Evolutionary conservation across 148 eudicot species (phyloP).

Genomic region (Heliamphora exappendiculata): DNA sequence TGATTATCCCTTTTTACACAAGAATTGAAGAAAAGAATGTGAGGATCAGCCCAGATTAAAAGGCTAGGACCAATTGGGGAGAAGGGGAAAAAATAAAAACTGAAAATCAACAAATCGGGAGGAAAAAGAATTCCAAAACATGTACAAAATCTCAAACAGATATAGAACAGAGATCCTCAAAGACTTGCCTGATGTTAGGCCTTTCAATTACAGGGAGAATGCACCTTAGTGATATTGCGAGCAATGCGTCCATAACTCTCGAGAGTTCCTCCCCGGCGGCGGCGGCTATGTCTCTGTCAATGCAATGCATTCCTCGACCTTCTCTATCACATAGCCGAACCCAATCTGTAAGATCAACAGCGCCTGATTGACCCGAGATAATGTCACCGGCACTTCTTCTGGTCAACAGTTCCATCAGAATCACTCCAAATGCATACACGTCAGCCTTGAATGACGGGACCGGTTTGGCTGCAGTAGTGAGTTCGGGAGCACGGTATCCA

Average conservation of each 20-base stretch:
- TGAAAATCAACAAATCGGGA: conserved; percentile 16
- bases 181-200: conserved; percentile 75
- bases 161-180: conserved; percentile 57
- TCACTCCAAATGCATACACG: conserved; percentile 88
- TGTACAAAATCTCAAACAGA: conserved; percentile 63
- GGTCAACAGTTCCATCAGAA: conserved; percentile 81
- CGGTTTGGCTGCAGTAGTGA: conserved; percentile 57
- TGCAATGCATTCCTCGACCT: conserved; percentile 77
- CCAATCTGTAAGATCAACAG: conserved; percentile 96
- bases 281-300: conserved; percentile 62
- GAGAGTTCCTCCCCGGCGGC: conserved; percentile 57
- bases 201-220: conserved; percentile 89
- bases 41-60: conserved; percentile 45
- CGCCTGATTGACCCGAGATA: conserved; percentile 88
- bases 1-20: conserved; percentile 81
- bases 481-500: conserved; percentile 91
- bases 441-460: conserved; percentile 65
- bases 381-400: conserved; percentile 97
- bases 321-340: conserved; percentile 81
- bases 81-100: conserved; percentile 16
- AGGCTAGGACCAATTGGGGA: conserved; percentile 36
- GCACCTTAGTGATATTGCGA: conserved; percentile 71
- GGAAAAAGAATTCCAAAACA: conserved; percentile 19
- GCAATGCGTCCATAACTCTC: conserved; percentile 74
- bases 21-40: conserved; percentile 45